Base-by-base conservation (phyloP, 2,329 filamentous ascomycete species). In the Claviceps africana region DNA sequence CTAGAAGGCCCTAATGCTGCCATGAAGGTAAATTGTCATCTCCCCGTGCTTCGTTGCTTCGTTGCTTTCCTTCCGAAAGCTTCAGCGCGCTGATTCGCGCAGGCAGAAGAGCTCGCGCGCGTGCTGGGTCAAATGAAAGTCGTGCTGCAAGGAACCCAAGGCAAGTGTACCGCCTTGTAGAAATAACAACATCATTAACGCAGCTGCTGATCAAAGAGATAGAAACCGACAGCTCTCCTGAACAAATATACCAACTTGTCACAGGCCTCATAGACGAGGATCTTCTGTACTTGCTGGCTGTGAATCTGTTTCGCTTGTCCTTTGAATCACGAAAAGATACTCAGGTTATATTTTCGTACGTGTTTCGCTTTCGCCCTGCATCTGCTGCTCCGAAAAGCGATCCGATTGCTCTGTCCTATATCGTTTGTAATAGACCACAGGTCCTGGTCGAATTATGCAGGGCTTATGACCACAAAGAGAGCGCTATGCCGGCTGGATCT, bases 241-340 rank as follows among this genome's bases (percentile, higher is more conserved):
- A 96, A 59, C 86, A 93, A 67, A 86, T 95, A 55, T 85, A 88
- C 64, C 82, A 90, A 63, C 81, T 97, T 48, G 85, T 97, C 50
- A 84, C 83, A 52, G 81, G 86, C 58, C 81, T 95, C 56, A 85
- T 96, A 60, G 82, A 90, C 65, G 89, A 96, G 70, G 89, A 95
- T 66, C 76, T 98, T 8, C 81, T 98, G 44, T 86, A 86, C 60
- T 76, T 86, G 50, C 83, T 98, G 53, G 88, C 91, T 21, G 77
- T 83, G 55, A 85, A 85, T 64, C 85, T 98, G 46, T 82, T 88
- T 68, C 81, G 84, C 50, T 78, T 98, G 4, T 89, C 91, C 0
- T 98, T 98, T 72, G 93, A 98, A 72, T 88, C 90, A 39, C 84
- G 91, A 63, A 97, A 96, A 73, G 91, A 96, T 64, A 87, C 88